Conservation (phyloP, 2,329 filamentous ascomycete species). For the Colletotrichum brevisporum region DNA sequence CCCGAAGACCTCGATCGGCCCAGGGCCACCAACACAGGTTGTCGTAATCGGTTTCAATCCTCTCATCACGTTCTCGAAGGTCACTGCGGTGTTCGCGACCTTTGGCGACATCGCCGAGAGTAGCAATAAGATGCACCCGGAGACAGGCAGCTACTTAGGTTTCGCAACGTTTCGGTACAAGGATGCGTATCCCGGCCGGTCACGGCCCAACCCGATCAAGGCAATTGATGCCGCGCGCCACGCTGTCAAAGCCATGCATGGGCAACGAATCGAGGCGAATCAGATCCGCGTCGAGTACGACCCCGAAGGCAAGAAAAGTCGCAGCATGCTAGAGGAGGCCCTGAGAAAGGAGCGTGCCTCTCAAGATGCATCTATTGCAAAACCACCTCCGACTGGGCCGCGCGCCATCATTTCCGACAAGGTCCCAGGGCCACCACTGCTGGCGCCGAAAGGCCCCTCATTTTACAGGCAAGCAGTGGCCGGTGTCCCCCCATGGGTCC, state of each 20-base stretch:
- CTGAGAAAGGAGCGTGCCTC: constrained; percentile 75
- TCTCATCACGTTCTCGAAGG: constrained; percentile 82
- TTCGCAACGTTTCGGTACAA: constrained; percentile 93
- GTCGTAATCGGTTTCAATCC: constrained; percentile 98
- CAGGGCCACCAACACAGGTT: constrained; percentile 90
- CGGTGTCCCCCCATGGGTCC: constrained; percentile 51
- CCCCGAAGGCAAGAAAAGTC: constrained; percentile 87
- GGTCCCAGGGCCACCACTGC: constrained; percentile 78
- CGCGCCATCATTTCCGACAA: constrained; percentile 54
- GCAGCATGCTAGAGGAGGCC: constrained; percentile 81
- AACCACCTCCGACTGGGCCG: constrained; percentile 54
- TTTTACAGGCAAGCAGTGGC: constrained; percentile 59
- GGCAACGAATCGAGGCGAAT: constrained; percentile 83
- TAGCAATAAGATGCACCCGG: constrained; percentile 94
- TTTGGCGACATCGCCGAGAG: constrained; percentile 92
- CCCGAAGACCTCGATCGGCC: constrained; percentile 85
- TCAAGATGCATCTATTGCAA: constrained; percentile 49
- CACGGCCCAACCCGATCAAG: constrained; percentile 68
- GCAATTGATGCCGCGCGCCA: constrained; percentile 86
- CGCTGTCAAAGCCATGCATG: constrained; percentile 83
- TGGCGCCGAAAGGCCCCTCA: constrained; percentile 88
- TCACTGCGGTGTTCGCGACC: constrained; percentile 81
- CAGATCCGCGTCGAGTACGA: constrained; percentile 89
- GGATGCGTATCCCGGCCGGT: constrained; percentile 72
- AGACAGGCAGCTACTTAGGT: constrained; percentile 93